A percentile compares a stretch with the other conserved stretches of the same genome.
Conservation (phyloP, 768 basidiomycete species). For the Hirschioporus abietinus region DNA sequence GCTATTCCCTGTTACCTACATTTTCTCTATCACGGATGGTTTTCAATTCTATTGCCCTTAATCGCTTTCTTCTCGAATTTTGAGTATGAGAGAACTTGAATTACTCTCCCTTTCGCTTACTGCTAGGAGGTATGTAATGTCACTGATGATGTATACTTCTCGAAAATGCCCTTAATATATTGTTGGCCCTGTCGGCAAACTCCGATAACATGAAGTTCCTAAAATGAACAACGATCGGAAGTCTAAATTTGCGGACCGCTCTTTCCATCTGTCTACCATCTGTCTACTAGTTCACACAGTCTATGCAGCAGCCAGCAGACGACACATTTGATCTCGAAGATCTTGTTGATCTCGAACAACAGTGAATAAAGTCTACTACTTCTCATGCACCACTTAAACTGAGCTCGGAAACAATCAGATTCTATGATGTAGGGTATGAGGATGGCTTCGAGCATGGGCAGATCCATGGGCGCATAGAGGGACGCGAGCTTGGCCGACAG, state of each 20-base stretch:
- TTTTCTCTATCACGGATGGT: background rate
- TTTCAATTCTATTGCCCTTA: background rate
- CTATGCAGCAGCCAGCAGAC: background rate
- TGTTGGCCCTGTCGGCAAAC: background rate
- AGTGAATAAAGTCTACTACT: constrained; percentile 15
- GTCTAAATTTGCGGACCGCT: background rate
- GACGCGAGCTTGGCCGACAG: constrained; percentile 79
- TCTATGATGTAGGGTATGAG: constrained; percentile 72
- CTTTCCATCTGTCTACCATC: background rate
- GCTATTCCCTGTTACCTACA: background rate
- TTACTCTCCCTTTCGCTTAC: background rate
- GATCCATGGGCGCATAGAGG: constrained; percentile 88
- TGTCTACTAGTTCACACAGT: background rate
- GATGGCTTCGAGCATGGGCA: constrained; percentile 82
- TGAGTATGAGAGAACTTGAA: too few relatives aligned
- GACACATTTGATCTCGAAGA: constrained; percentile 49
- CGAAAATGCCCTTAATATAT: background rate
- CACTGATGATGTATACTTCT: background rate
- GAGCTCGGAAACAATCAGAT: constrained; percentile 39
- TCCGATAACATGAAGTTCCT: background rate
- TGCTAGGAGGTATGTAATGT: background rate
- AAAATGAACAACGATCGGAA: background rate
- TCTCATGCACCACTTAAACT: background rate
- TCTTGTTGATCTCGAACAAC: constrained; percentile 57
- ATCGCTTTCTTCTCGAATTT: background rate